These are phyloP conservation scores for Medakamo hakoo DNA, from an alignment of 139 green algal genomes.

Conservation along the genomic window DNA sequence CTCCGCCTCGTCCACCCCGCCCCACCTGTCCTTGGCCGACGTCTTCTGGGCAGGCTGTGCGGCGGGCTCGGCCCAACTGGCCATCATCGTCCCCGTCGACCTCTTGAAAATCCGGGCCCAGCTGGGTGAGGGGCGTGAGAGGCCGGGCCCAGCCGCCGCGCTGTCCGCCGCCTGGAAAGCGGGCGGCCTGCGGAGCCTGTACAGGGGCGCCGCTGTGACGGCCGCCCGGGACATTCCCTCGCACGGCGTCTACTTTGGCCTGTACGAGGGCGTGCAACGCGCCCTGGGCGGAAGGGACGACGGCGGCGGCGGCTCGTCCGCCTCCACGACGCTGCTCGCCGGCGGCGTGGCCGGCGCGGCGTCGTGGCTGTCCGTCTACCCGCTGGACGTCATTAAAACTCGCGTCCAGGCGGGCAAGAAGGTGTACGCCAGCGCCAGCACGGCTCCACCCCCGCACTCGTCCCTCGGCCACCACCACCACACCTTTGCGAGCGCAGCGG, in stretches of 20 bases:
- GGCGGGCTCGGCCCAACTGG: slow-evolving; percentile 19
- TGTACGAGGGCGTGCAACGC: slow-evolving; percentile 19
- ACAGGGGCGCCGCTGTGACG: slow-evolving; percentile 33
- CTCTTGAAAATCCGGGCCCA: slow-evolving; percentile 58
- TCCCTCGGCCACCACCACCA: too few relatives aligned
- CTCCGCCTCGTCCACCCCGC: background rate
- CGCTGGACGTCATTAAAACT: slow-evolving; percentile 52
- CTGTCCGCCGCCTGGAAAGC: background rate
- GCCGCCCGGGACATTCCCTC: slow-evolving; percentile 36
- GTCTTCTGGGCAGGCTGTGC: slow-evolving; percentile 18
- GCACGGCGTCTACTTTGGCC: slow-evolving; percentile 44
- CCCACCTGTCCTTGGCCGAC: background rate
- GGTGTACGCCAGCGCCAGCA: too few relatives aligned
- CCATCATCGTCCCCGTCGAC: slow-evolving; percentile 29
- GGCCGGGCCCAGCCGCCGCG: background rate
- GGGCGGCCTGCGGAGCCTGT: slow-evolving; percentile 24
- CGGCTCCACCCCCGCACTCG: too few relatives aligned
- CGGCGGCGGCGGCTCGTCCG: slow-evolving; percentile 1
- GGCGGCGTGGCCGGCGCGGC: slow-evolving; percentile 31
- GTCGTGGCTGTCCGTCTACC: slow-evolving; percentile 44
- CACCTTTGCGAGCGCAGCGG: background rate
- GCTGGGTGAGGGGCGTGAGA: slow-evolving; percentile 27
- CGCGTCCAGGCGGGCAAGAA: slow-evolving; percentile 27
- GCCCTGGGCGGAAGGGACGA: slow-evolving; percentile 7
- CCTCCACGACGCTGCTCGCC: slow-evolving; percentile 1